phyloP scores from a whole-genome alignment of 2,329 filamentous ascomycete species.

The Botrytis squamosa region DNA sequence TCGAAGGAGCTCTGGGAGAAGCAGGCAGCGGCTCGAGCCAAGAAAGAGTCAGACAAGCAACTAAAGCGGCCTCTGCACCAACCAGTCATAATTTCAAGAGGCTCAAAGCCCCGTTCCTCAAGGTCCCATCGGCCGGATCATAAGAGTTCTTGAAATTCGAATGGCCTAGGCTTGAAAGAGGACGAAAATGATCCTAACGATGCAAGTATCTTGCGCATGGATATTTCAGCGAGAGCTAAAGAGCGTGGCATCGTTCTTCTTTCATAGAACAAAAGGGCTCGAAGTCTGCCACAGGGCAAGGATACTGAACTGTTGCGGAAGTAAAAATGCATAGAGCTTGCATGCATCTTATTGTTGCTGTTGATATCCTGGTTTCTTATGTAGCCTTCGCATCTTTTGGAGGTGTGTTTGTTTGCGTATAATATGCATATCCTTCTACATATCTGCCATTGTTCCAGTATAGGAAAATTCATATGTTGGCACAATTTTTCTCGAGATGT shows the following conservation, averaged over 20 bases:
- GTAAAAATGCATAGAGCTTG: constrained; percentile 6
- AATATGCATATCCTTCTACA: neutral
- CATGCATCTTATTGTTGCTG: neutral
- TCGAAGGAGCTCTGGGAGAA: constrained; percentile 58
- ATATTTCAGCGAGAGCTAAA: constrained; percentile 14
- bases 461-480: neutral
- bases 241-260: neutral
- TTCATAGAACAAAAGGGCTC: neutral
- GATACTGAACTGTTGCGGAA: neutral
- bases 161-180: constrained; percentile 27
- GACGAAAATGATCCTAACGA: constrained; percentile 25
- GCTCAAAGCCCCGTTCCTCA: constrained; percentile 31
- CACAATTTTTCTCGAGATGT: neutral
- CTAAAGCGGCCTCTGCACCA: constrained; percentile 58
- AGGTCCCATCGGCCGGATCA: constrained; percentile 29
- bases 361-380: neutral
- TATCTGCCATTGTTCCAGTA: neutral
- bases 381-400: neutral
- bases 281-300: neutral
- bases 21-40: constrained; percentile 51
- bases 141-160: constrained; percentile 28
- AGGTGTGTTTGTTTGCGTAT: neutral
- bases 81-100: constrained; percentile 52
- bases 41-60: constrained; percentile 47
- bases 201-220: neutral